Evolutionary conservation across 208 protist species (phyloP).

Genomic region (Crithidia bombi): DNA sequence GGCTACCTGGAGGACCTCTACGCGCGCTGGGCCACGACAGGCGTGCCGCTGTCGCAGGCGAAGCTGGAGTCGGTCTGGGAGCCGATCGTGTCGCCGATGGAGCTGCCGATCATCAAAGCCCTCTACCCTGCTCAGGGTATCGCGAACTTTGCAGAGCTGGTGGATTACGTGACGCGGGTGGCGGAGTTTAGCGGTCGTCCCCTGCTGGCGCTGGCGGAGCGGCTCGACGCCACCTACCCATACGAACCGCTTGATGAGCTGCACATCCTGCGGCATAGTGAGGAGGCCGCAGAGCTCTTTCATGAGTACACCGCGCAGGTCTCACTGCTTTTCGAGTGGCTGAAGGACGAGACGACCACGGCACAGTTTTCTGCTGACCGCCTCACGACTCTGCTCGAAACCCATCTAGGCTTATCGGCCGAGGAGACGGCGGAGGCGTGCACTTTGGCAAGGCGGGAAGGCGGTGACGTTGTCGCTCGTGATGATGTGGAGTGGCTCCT

Average conservation of each 20-base stretch:
- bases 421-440: slow-evolving; percentile 57
- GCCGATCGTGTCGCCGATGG: slow-evolving; percentile 53
- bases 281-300: slow-evolving; percentile 53
- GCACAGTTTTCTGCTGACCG: slow-evolving; percentile 44
- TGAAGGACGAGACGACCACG: slow-evolving; percentile 49
- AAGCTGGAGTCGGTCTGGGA: slow-evolving; percentile 68
- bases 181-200: slow-evolving; percentile 72
- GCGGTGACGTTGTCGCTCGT: slow-evolving; percentile 38
- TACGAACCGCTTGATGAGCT: slow-evolving; percentile 65
- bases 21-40: slow-evolving; percentile 40
- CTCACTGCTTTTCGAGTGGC: slow-evolving; percentile 39
- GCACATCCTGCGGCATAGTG: slow-evolving; percentile 33
- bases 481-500: slow-evolving; percentile 71
- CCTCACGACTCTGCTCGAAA: slow-evolving; percentile 45
- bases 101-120: slow-evolving; percentile 65
- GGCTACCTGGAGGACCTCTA: slow-evolving; percentile 76
- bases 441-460: slow-evolving; percentile 21
- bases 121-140: slow-evolving; percentile 82
- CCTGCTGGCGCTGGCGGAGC: slow-evolving; percentile 64
- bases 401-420: slow-evolving; percentile 41
- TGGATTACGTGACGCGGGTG: slow-evolving; percentile 79
- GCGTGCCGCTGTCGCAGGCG: slow-evolving; percentile 58
- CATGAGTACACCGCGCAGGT: slow-evolving; percentile 37
- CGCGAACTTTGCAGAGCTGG: slow-evolving; percentile 57
- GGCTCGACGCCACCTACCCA: slow-evolving; percentile 69